Evolutionary conservation across 2,329 filamentous ascomycete genomes (phyloP), one percentile per base, ranked within the genome.

Genomic region (Microsporum audouinii): DNA sequence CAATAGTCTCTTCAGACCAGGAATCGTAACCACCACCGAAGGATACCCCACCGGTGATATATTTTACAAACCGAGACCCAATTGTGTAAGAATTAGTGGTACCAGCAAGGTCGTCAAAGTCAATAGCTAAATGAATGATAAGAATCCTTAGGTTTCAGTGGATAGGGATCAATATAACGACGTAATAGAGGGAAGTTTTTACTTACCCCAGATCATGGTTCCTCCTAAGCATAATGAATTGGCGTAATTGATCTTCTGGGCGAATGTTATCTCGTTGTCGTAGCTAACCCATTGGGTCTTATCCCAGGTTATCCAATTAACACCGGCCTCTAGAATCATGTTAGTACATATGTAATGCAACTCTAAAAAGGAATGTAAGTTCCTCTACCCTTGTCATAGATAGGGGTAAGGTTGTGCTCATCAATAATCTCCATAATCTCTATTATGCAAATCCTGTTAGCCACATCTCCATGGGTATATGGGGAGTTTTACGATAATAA

Each of bases 361-460:
- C n/a, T n/a, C n/a, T 5, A 41, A 41, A 12, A 41, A 41, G 10
- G 17, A 23, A 41, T 10, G 38, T n/a, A 41, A 41, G 38, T 10
- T 0, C 67, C 72, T 0, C 69, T 71, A 4, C 62, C 61, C 12
- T 66, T 57, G 62, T 75, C 65, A 38, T 66, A 60, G 1, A 55
- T 65, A 3, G 55, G 36, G 33, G 57, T 23, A n/a, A 47, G 39
- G n/a, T 41, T 41, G 38, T 41, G 38, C n/a, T 49, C 31, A 38
- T 34, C 33, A 39, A n/a, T 53, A 7, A 38, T 38, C 58, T 5
- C 61, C 12, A 33, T 73, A 71, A 7, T 68, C 60, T 29, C 65
- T 62, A 64, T 77, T 74, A 64, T 77, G 75, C n/a, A 65, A 63
- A 17, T 68, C 29, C 65, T 0, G 68, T 65, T n/a, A 76, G 61